phyloP scores from a whole-genome alignment of 2,329 filamentous ascomycete genomes.

The Coniella lustricola region DNA sequence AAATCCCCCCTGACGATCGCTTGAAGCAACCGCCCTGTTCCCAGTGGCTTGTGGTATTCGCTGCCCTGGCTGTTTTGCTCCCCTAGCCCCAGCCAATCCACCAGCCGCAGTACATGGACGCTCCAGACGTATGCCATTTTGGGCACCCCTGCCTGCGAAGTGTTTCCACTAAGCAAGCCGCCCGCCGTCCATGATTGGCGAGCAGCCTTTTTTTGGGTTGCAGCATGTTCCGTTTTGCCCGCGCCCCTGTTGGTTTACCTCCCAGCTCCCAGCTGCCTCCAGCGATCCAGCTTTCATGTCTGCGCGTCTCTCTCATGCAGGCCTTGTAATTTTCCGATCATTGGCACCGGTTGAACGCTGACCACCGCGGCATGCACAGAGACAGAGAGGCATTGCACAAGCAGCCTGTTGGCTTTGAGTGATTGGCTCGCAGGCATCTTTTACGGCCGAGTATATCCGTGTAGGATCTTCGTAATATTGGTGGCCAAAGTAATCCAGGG shows the following conservation, averaged over 20 bases:
- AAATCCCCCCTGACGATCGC: slow-evolving; percentile 6
- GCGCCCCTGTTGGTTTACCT: no score
- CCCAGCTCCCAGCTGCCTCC: not conserved
- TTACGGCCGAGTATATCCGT: no score
- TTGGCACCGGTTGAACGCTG: not conserved
- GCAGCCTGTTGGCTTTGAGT: not conserved
- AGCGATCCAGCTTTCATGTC: not conserved
- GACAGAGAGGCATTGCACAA: not conserved
- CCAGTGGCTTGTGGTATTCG: not conserved
- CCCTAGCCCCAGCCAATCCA: not conserved
- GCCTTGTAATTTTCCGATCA: slow-evolving; percentile 2
- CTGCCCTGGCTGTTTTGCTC: not conserved
- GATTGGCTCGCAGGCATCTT: no score
- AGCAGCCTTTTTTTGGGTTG: not conserved
- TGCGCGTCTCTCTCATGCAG: slow-evolving; percentile 2
- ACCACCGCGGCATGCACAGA: not conserved
- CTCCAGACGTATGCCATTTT: not conserved
- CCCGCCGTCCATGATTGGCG: not conserved
- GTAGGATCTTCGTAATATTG: no score
- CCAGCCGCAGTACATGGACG: not conserved
- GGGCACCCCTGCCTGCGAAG: not conserved
- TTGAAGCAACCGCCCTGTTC: not conserved
- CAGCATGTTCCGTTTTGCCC: not conserved
- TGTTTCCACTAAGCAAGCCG: slow-evolving; percentile 2
- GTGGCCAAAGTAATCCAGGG: no score